phyloP scores from a whole-genome alignment of 495 filamentous ascomycete species.

The Bryoglossum gracile region DNA sequence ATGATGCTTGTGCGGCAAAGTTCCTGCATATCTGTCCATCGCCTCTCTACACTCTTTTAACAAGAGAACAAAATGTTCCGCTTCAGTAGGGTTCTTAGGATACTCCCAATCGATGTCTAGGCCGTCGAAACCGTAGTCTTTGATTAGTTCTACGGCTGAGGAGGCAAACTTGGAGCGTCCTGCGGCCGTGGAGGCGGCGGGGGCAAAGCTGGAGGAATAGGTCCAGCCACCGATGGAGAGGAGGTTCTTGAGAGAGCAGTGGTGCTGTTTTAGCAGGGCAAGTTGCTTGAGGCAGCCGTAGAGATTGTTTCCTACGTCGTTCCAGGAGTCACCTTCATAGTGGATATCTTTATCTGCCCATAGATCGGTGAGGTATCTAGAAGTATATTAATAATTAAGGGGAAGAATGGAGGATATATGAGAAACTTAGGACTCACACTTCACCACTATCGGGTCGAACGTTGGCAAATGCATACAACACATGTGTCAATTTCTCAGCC shows the following conservation, averaged over 20 bases:
- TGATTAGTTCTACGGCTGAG: conserved; percentile 59
- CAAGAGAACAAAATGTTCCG: conserved; percentile 66
- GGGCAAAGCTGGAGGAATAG: conserved; percentile 79
- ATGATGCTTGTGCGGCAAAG: conserved; percentile 42
- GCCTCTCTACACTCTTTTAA: conserved; percentile 55
- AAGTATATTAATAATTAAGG: not conserved
- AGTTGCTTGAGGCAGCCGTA: conserved; percentile 95
- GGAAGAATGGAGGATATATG: not conserved
- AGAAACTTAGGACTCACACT: conserved; percentile 35
- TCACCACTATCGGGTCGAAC: conserved; percentile 57
- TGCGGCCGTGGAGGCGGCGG: conserved; percentile 56
- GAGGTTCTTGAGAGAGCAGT: conserved; percentile 84
- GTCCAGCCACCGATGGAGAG: conserved; percentile 97
- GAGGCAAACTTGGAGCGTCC: conserved; percentile 62
- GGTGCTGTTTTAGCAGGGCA: conserved; percentile 77
- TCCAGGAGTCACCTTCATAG: conserved; percentile 74
- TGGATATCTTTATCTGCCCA: conserved; percentile 91
- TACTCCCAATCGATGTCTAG: conserved; percentile 63
- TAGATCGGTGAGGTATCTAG: conserved; percentile 64
- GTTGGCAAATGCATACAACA: conserved; percentile 71
- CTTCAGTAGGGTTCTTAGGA: conserved; percentile 49
- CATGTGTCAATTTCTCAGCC: conserved; percentile 79
- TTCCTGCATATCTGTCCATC: conserved; percentile 53
- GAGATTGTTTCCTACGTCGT: conserved; percentile 62
- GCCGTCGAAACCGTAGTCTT: conserved; percentile 53